phyloP scores from a whole-genome alignment of 176 grass and related monocot species.

The Aegilops bicornis region DNA sequence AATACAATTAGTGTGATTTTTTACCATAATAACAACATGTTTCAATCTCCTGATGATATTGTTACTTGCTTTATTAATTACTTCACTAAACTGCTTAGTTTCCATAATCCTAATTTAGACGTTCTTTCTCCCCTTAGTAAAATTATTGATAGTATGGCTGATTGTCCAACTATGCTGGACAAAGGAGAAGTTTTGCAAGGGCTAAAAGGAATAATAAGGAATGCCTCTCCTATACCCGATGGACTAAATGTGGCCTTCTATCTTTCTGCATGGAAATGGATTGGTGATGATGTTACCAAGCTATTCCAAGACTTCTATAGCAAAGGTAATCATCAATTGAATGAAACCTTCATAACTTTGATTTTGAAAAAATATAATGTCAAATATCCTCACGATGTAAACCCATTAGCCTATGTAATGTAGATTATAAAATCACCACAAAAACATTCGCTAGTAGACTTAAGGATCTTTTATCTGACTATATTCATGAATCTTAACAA shows the following conservation, averaged over 20 bases:
- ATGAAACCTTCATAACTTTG: not conserved
- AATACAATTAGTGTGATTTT: too few species aligned
- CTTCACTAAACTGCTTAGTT: too few species aligned
- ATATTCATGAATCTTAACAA: not conserved
- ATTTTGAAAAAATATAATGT: not conserved
- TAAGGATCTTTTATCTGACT: not conserved
- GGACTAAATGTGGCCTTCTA: not conserved
- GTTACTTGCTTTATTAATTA: too few species aligned
- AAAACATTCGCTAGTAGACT: not conserved
- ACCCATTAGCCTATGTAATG: not conserved
- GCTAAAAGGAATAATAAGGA: not conserved
- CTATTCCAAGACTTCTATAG: not conserved
- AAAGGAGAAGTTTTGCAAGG: not conserved
- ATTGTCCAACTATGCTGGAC: not conserved
- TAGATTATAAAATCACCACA: too few species aligned
- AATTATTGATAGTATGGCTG: too few species aligned
- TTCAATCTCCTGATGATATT: too few species aligned
- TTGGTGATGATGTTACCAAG: not conserved
- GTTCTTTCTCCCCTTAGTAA: too few species aligned
- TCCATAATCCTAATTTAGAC: too few species aligned
- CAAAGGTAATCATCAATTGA: not conserved
- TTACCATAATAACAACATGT: too few species aligned
- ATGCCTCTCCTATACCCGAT: not conserved
- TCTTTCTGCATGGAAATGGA: not conserved
- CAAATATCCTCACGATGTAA: not conserved